These are phyloP conservation scores for Pythium rishiriense DNA, from an alignment of 352 stramenopile species.

Conservation along the genomic window DNA sequence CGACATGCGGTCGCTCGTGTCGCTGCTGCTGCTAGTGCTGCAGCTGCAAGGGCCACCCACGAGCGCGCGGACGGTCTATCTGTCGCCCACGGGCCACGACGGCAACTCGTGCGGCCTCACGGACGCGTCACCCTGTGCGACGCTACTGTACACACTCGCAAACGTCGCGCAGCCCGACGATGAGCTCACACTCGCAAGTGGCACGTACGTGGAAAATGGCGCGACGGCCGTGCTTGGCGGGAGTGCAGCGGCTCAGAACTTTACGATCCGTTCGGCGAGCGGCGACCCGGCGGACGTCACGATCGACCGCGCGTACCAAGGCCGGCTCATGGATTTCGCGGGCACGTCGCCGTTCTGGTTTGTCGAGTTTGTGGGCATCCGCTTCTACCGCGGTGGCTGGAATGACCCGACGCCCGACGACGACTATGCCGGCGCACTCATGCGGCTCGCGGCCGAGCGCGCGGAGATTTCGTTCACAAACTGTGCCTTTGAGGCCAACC, in stretches of 20 bases:
- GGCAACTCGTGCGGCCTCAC: neutral
- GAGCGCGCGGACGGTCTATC: neutral
- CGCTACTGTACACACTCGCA: neutral
- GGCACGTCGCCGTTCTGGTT: neutral
- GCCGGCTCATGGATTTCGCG: constrained; percentile 11
- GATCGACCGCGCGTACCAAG: constrained; percentile 10
- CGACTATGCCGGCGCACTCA: constrained; percentile 21
- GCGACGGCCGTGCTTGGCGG: neutral
- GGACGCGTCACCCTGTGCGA: neutral
- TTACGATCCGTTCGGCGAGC: constrained; percentile 3
- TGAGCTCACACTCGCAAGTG: constrained; percentile 1
- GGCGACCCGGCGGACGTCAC: neutral
- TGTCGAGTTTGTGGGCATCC: constrained; percentile 2
- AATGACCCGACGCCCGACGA: neutral
- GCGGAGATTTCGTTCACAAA: constrained; percentile 7
- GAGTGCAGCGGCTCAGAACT: neutral
- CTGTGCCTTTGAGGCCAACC: constrained; percentile 24
- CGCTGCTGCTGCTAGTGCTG: too few relatives aligned
- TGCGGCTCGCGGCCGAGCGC: constrained; percentile 13
- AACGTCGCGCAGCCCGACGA: neutral
- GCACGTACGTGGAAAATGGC: constrained; percentile 3
- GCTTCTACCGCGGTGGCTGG: constrained; percentile 30
- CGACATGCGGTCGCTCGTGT: neutral
- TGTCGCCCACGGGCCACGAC: neutral
- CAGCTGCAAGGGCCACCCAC: neutral